Conservation (phyloP, 768 basidiomycete species). For the Cystobasidium onofrii region DNA sequence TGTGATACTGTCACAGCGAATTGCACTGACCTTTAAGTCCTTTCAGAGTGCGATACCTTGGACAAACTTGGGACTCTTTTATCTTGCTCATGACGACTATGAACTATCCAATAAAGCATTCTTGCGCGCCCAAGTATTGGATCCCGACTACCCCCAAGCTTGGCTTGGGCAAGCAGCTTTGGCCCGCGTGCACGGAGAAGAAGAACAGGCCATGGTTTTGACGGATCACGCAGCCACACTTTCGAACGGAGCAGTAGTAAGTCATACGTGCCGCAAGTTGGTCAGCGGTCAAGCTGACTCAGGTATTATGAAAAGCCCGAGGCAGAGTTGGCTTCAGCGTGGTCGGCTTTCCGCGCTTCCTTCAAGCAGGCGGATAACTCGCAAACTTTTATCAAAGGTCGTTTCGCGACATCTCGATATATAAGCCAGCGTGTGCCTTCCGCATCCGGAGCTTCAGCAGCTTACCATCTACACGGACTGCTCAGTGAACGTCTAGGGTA, state of each 20-base stretch:
- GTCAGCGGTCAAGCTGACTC: slow-evolving; percentile 52
- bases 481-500: slow-evolving; percentile 78
- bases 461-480: slow-evolving; percentile 65
- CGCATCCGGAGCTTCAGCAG: slow-evolving; percentile 59
- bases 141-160: slow-evolving; percentile 76
- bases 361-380: slow-evolving; percentile 1
- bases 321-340: slow-evolving; percentile 69
- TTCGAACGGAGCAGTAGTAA: slow-evolving; percentile 45
- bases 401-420: slow-evolving; percentile 71
- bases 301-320: slow-evolving; percentile 60
- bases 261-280: slow-evolving; percentile 39
- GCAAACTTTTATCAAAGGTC: slow-evolving; percentile 51
- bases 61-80: slow-evolving; percentile 82
- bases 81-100: slow-evolving; percentile 65
- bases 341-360: slow-evolving; percentile 57
- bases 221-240: slow-evolving; percentile 46
- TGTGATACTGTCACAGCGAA: background rate
- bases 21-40: slow-evolving; percentile 14
- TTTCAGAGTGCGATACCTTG: slow-evolving; percentile 64
- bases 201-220: slow-evolving; percentile 58
- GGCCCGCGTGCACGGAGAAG: slow-evolving; percentile 46
- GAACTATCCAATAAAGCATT: slow-evolving; percentile 81
- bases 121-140: slow-evolving; percentile 75
- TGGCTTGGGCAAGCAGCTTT: slow-evolving; percentile 72
- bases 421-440: slow-evolving; percentile 61